These are phyloP conservation scores for Hypoxylon sp. DNA, from an alignment of 2,329 filamentous ascomycete species.

Conservation along the genomic window DNA sequence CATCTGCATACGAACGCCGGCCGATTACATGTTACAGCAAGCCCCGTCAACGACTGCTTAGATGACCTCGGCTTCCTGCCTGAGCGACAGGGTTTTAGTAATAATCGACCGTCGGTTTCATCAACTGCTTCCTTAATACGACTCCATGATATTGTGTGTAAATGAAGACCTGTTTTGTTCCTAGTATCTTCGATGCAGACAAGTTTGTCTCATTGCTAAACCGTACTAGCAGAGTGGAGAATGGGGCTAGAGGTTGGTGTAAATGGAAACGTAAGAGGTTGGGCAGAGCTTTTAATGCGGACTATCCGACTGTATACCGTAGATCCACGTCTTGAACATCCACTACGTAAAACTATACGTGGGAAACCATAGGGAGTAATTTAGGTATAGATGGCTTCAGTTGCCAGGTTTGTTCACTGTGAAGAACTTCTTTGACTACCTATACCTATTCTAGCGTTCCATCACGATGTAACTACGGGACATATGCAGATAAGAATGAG, in stretches of 20 bases:
- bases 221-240: slow-evolving; percentile 12
- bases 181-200: slow-evolving; percentile 18
- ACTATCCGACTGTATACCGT: slow-evolving; percentile 1
- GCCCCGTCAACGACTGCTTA: slow-evolving; percentile 9
- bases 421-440: neutral
- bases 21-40: slow-evolving; percentile 19
- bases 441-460: neutral
- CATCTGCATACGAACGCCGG: slow-evolving; percentile 22
- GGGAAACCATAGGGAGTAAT: neutral
- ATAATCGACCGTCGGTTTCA: slow-evolving; percentile 13
- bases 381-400: neutral
- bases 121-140: slow-evolving; percentile 9
- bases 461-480: neutral
- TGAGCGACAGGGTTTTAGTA: slow-evolving; percentile 16
- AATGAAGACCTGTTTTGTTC: slow-evolving; percentile 12
- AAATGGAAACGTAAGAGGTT: slow-evolving; percentile 16
- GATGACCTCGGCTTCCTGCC: slow-evolving; percentile 1
- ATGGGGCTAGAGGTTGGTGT: slow-evolving; percentile 20
- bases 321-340: slow-evolving; percentile 5
- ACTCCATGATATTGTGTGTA: neutral
- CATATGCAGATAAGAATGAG: slow-evolving; percentile 7
- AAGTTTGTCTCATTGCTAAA: slow-evolving; percentile 9
- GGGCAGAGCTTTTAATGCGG: slow-evolving; percentile 8
- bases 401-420: neutral
- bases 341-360: neutral